Base-by-base conservation (phyloP, 805 yeast genomes). In the Jamesozyma rosinii region DNA sequence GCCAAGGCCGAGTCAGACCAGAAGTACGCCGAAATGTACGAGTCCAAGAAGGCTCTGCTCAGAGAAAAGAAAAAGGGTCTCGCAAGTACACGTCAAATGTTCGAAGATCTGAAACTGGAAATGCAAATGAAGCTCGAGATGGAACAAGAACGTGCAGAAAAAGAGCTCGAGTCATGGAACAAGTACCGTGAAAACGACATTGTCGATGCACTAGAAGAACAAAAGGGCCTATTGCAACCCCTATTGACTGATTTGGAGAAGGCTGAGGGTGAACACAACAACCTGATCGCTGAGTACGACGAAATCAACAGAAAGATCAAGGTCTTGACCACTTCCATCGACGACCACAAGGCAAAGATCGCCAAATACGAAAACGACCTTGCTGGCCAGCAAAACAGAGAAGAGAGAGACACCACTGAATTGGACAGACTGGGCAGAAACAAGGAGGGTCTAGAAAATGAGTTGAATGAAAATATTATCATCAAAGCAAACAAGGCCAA, bases 1-100 rank as follows among this genome's bases (percentile, higher is more conserved):
- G 71, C 74, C 18, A 64, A 62, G 38, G 67, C 70, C 42, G 69
- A 69, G 51, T 76, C 72, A 43, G 73, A 74, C 56, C 63, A 60
- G 15, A 68, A 67, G 32, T 63, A 75, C 59, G 66, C 61, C 30
- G 62, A 49, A 20, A 51, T 55, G 55, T 56, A 45, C 37, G 49
- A 47, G 46, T 52, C 49, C 46, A 71, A 69, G 51, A 63, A 64
- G 37, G 68, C 67, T 46, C 60, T 61, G 38, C 57, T 63, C 29
- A 56, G 58, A 33, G 63, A 60, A 43, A 52, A 58, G 40, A 64
- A 69, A 36, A 58, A 62, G 19, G 69, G 74, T 53, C 65, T 77
- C 49, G 71, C 61, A 35, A 64, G 64, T 34, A 66, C 77, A 21
- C 42, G 50, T 43, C 68, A 64, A 33, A 59, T 69, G 35, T 63